Base-by-base conservation (phyloP, 768 basidiomycete genomes). In the Russula emetica region DNA sequence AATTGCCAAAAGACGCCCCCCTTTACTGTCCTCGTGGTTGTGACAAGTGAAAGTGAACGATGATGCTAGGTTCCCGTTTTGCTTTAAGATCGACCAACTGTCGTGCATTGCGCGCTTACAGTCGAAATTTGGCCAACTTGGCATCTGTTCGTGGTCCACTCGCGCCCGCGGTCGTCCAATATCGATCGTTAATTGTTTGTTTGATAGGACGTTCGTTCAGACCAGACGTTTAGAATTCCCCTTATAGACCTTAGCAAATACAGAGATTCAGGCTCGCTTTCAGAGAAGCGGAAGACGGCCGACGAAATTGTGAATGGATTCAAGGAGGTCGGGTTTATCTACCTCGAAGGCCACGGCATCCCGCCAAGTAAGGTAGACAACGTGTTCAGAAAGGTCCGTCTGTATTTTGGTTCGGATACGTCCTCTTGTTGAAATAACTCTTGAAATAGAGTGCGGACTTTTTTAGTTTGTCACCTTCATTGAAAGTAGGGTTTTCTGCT, bases 321-420 rank as follows among this genome's bases (percentile, higher is more conserved):
- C 77, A 92, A 86, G 70, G 81, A 87, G 60, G 85, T 85, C 61
- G 89, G 91, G 0, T 94, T 94, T 70, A 79, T 93, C 51, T 94
- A 94, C 73, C 76, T 94, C 42, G 78, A 78, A 26, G 83, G 84
- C 45, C 89, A 93, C 74, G 89, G 90, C 2, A 85, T 94, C 58
- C 75, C 85, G 22, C 67, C 79, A 36, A 78, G 72, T 38, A 81
- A 79, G 16, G 80, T 94, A 13, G 72, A 83, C 69, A 75, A 77
- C 49, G 83, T 83, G 3, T 94, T 91, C 69, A 69, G 75, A 44
- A 85, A 90, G 85, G 92, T 86, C 65, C 20, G 69, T 34, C 2
- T 55, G 34, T 36, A 36, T 36, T 5, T 3, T 50, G 13, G 14
- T 47, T 8, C n/a, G 40, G 18, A 14, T 20, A 24, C 26, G 22